Conservation (phyloP, 2,329 filamentous ascomycete species). For the Ceratocystis cubensis region DNA sequence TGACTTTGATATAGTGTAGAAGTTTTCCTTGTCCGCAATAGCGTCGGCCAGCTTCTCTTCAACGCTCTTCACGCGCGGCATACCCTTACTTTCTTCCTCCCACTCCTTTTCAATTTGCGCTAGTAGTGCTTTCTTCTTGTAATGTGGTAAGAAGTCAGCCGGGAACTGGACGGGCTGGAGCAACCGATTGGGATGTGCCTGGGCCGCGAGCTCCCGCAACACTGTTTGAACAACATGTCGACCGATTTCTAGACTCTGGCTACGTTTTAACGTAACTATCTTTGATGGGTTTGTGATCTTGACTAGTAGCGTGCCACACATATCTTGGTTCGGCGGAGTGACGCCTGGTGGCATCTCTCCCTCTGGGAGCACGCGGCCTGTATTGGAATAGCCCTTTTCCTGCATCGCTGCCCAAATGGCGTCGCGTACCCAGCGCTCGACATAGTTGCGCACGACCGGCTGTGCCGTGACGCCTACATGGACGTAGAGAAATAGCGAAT, state of each 20-base stretch:
- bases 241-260: conserved; percentile 10
- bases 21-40: neutral
- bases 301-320: conserved; percentile 18
- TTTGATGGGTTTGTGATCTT: conserved; percentile 14
- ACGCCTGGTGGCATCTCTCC: neutral
- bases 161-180: conserved; percentile 17
- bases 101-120: conserved; percentile 11
- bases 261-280: conserved; percentile 8
- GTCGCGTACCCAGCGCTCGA: conserved; percentile 20
- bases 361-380: conserved; percentile 16
- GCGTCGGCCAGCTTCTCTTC: neutral
- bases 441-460: conserved; percentile 20
- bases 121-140: conserved; percentile 16
- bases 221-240: conserved; percentile 11
- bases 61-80: neutral
- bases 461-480: conserved; percentile 14
- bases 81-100: neutral
- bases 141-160: conserved; percentile 15
- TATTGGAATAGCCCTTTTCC: conserved; percentile 18
- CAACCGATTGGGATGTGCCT: neutral
- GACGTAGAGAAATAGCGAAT: conserved; percentile 21
- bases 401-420: conserved; percentile 17
- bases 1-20: neutral
- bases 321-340: neutral
- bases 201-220: neutral